Percentiles rank a stretch among this genome's conserved stretches.
Conservation (phyloP, 73 alveolate species). For the Paramecium sonneborni region DNA sequence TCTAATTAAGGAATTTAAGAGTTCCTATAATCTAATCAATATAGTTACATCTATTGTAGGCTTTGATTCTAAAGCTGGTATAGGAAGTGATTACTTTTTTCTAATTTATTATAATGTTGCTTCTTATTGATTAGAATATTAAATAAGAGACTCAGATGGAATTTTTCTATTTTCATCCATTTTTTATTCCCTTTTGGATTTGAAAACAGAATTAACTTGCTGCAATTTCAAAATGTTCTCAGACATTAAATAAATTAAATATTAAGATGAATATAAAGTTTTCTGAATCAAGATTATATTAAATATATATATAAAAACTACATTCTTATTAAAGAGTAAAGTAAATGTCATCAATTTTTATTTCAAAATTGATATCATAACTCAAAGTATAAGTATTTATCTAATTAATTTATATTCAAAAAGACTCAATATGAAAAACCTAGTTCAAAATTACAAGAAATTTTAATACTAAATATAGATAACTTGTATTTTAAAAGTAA, state of each 20-base stretch:
- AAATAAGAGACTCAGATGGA: conserved; percentile 1
- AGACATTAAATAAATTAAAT: background rate
- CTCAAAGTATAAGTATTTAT: too few relatives aligned
- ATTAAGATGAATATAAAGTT: background rate
- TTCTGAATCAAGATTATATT: too few relatives aligned
- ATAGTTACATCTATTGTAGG: background rate
- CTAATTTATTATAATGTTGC: background rate
- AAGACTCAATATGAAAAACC: too few relatives aligned
- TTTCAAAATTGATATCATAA: conserved; percentile 42
- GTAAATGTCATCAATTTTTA: conserved; percentile 13
- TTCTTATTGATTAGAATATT: background rate
- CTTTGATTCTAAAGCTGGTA: background rate
- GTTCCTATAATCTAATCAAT: conserved; percentile 65
- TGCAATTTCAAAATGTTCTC: background rate
- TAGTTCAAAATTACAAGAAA: too few relatives aligned
- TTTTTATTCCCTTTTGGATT: background rate
- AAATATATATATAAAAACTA: too few relatives aligned
- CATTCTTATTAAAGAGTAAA: background rate
- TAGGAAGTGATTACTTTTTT: conserved; percentile 29
- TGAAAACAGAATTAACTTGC: background rate
- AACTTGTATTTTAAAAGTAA: too few relatives aligned
- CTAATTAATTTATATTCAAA: too few relatives aligned
- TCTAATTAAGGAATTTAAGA: conserved; percentile 83
- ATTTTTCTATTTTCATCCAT: background rate
- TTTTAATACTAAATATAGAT: too few relatives aligned